Base-by-base conservation (phyloP, 305 asterid genomes). In the Solanum hybrid region DNA sequence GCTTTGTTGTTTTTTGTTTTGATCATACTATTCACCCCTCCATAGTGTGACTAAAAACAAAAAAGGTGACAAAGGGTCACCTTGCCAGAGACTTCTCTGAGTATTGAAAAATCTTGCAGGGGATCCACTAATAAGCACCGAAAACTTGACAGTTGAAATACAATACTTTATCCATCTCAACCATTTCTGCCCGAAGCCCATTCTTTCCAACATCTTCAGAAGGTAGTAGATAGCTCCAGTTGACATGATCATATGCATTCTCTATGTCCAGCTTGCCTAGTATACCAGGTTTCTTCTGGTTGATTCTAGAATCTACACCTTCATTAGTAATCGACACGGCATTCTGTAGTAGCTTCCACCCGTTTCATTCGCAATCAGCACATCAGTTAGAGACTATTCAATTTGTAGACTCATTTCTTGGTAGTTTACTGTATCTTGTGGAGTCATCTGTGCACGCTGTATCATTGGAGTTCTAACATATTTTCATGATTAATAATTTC, bases 401-500 rank as follows among this genome's bases (percentile, higher is more conserved):
- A 85, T 60, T 85, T 60, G 77, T 85, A 31, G 77, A 60, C 51
- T 60, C 42, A 56, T 34, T 56, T 60, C 24, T 85, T 60, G 51
- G 31, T 56, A 32, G 34, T 56, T 32, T 29, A 22, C 4, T 11
- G 32, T 85, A 56, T 85, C 42, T 56, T 76, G 32, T 2, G 66
- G 71, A 75, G 90, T 86, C 19, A 27, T 31, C 71, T 45, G 31
- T 84, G 29, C 34, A 35, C 22, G 31, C 45, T 85, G 87, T 56
- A 85, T 56, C n/a, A 60, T 71, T 29, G 87, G 56, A 56, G 91
- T 85, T 84, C 78, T 86, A 69, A 89, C 85, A 81, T 72, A 37
- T n/a, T 32, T 86, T n/a, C 81, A 80, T 77, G 38, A 34, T 26
- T 92, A 60, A 90, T 88, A 90, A 92, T 91, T 90, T 89, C 85